phyloP scores from a whole-genome alignment of 1,139 yeast species.

The Candida mesenterica region DNA sequence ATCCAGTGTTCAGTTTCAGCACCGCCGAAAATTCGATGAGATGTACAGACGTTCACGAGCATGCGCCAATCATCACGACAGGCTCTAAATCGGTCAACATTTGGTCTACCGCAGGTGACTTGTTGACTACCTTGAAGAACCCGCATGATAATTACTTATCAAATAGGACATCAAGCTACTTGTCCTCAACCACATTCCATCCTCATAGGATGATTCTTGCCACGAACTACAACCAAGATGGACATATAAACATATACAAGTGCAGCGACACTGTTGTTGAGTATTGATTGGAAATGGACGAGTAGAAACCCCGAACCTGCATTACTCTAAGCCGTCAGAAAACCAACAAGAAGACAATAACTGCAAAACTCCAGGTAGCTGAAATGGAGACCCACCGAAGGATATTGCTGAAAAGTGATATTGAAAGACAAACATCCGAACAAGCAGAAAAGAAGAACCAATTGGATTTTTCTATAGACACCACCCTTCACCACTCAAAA shows the following conservation, averaged over 20 bases:
- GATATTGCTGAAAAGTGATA: too few species aligned
- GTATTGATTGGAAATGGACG: slow-evolving; percentile 18
- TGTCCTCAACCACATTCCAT: slow-evolving; percentile 73
- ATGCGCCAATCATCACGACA: slow-evolving; percentile 89
- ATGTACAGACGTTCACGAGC: slow-evolving; percentile 84
- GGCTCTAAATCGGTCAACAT: slow-evolving; percentile 81
- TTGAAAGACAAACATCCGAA: too few species aligned
- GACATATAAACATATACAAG: slow-evolving; percentile 63
- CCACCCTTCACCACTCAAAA: too few species aligned
- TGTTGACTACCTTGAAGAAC: slow-evolving; percentile 61
- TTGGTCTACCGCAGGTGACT: slow-evolving; percentile 85
- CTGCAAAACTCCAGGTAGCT: too few species aligned
- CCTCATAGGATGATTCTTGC: slow-evolving; percentile 96
- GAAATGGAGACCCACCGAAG: too few species aligned
- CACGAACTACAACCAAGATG: slow-evolving; percentile 77
- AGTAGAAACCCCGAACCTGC: too few species aligned
- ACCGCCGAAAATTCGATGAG: slow-evolving; percentile 64
- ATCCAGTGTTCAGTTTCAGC: slow-evolving; percentile 66
- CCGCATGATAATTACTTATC: slow-evolving; percentile 47
- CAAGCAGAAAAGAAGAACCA: too few species aligned
- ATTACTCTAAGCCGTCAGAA: too few species aligned
- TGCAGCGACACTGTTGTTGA: slow-evolving; percentile 43
- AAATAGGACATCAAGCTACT: slow-evolving; percentile 49
- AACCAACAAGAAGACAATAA: too few species aligned
- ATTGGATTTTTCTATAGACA: too few species aligned